These are phyloP conservation scores for Parafenestella ontariensis DNA, from an alignment of 2,329 filamentous ascomycete species.

Conservation along the genomic window DNA sequence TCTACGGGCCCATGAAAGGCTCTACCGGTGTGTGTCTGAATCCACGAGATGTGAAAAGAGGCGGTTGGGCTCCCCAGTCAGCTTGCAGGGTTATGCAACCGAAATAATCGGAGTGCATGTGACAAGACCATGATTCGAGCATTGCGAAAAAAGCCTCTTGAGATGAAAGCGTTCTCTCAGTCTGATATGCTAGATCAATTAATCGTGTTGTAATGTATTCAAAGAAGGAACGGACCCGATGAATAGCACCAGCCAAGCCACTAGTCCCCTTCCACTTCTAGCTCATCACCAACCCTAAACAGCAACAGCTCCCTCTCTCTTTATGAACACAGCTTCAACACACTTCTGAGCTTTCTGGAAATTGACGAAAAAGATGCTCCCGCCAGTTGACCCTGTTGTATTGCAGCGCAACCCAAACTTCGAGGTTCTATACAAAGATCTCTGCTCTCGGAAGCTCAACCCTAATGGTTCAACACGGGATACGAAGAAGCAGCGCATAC, in stretches of 20 bases:
- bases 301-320: not conserved
- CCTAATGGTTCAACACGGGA: slow-evolving; percentile 53
- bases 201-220: no score
- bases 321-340: not conserved
- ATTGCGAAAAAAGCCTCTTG: no score
- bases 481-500: slow-evolving; percentile 52
- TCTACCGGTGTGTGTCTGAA: no score
- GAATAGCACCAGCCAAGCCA: slow-evolving; percentile 11
- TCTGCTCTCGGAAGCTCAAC: slow-evolving; percentile 53
- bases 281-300: not conserved
- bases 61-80: no score
- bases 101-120: no score
- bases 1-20: no score
- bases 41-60: no score
- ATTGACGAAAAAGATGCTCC: slow-evolving; percentile 45
- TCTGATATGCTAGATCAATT: no score
- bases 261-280: slow-evolving; percentile 6
- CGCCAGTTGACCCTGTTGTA: slow-evolving; percentile 48
- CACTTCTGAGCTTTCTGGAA: not conserved
- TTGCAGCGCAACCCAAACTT: slow-evolving; percentile 54
- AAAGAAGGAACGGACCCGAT: no score
- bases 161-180: no score
- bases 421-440: slow-evolving; percentile 54
- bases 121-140: no score
- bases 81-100: no score